Conservation (phyloP, 768 basidiomycete genomes). For the Butyriboletus loyo region DNA sequence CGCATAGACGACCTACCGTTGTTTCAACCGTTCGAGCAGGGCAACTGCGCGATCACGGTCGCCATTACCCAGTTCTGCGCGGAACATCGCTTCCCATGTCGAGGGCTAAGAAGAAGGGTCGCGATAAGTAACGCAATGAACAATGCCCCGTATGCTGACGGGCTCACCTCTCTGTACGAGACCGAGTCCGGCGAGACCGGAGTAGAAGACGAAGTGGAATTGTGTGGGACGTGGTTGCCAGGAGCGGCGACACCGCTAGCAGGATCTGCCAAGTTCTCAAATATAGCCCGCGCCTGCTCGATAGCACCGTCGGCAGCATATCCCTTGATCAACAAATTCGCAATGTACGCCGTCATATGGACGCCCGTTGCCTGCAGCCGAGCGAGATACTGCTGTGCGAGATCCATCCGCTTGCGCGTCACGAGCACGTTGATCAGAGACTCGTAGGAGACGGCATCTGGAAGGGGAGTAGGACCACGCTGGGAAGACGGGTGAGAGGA, state of each 20-base stretch:
- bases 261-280: conserved; percentile 79
- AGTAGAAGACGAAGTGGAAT: conserved; percentile 32
- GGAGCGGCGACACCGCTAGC: conserved; percentile 82
- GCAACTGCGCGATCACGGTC: conserved; percentile 66
- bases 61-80: conserved; percentile 81
- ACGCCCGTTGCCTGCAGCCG: conserved; percentile 62
- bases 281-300: conserved; percentile 68
- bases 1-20: conserved; percentile 45
- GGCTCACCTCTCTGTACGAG: conserved; percentile 32
- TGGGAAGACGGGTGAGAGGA: conserved; percentile 45
- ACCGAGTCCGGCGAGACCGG: conserved; percentile 40
- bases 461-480: conserved; percentile 34
- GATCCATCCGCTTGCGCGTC: conserved; percentile 72
- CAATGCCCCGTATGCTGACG: not conserved
- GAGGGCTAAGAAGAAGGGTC: conserved; percentile 53
- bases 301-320: conserved; percentile 68
- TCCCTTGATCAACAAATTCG: conserved; percentile 62
- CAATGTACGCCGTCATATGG: conserved; percentile 94
- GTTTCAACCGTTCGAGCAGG: conserved; percentile 68
- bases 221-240: conserved; percentile 80
- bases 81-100: conserved; percentile 95
- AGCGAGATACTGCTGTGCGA: conserved; percentile 64
- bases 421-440: conserved; percentile 85
- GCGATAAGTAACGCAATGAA: not conserved
- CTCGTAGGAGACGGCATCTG: conserved; percentile 88